phyloP scores from a whole-genome alignment of 2,329 filamentous ascomycete genomes.

The Beauveria sp. region DNA sequence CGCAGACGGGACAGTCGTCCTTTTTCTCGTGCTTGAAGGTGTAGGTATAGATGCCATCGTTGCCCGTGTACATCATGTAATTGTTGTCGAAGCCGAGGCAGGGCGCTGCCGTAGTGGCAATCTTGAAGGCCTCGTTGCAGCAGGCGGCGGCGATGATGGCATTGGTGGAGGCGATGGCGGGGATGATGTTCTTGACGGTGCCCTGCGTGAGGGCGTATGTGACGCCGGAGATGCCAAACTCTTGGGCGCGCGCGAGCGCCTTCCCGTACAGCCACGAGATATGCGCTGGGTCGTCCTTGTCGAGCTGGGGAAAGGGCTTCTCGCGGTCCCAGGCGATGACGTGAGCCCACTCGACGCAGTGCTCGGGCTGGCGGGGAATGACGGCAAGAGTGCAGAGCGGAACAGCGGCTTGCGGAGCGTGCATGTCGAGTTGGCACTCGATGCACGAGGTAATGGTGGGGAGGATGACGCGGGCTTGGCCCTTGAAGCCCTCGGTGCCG shows the following conservation, averaged over 20 bases:
- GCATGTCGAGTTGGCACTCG: slow-evolving; percentile 97
- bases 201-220: slow-evolving; percentile 95
- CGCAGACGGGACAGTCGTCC: slow-evolving; percentile 89
- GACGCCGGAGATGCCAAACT: slow-evolving; percentile 87
- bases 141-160: slow-evolving; percentile 92
- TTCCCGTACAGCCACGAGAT: slow-evolving; percentile 95
- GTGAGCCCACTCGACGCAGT: slow-evolving; percentile 98
- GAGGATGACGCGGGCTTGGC: slow-evolving; percentile 85
- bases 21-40: slow-evolving; percentile 95
- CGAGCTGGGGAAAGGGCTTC: slow-evolving; percentile 74
- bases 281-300: slow-evolving; percentile 94
- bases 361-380: slow-evolving; percentile 92
- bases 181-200: slow-evolving; percentile 98
- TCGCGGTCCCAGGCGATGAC: slow-evolving; percentile 94
- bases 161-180: slow-evolving; percentile 95
- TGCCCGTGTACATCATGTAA: slow-evolving; percentile 99
- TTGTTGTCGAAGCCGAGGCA: slow-evolving; percentile 72
- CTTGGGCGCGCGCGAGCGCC: slow-evolving; percentile 68
- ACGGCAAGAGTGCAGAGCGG: slow-evolving; percentile 94
- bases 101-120: slow-evolving; percentile 75
- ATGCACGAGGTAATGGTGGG: slow-evolving; percentile 93
- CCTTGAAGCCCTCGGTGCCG: slow-evolving; percentile 97
- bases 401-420: slow-evolving; percentile 92
- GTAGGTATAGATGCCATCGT: slow-evolving; percentile 93
- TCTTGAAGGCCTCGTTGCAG: slow-evolving; percentile 95